Evolutionary conservation across 345 rosid genomes (phyloP).

Genomic region (Lepidium aucheri): DNA sequence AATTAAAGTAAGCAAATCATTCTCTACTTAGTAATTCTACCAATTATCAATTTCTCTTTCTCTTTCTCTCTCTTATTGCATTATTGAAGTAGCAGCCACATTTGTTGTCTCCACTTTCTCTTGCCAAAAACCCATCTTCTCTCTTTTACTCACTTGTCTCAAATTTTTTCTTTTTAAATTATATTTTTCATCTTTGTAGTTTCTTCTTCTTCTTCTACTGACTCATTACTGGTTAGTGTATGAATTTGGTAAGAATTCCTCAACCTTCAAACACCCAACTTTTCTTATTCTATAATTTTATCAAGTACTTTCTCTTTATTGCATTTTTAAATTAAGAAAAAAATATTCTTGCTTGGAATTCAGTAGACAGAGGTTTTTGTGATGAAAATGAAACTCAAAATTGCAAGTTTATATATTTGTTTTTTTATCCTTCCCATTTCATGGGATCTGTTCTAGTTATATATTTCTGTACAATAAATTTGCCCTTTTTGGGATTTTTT

Average conservation of each 20-base stretch:
- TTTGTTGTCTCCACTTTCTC: constrained; percentile 22
- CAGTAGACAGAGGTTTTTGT: not conserved
- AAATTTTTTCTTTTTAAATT: constrained; percentile 9
- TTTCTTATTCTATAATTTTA: not conserved
- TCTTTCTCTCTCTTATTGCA: constrained; percentile 12
- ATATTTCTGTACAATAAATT: constrained; percentile 7
- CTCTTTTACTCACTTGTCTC: not conserved
- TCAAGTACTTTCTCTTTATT: not conserved
- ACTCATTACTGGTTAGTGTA: constrained; percentile 15
- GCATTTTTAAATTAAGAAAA: not conserved
- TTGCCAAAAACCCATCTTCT: constrained; percentile 29
- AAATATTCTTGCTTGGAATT: not conserved
- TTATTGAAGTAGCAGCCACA: constrained; percentile 22
- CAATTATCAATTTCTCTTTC: not conserved
- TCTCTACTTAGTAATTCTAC: not conserved
- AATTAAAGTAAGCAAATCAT: constrained; percentile 19
- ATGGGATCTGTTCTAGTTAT: constrained; percentile 21
- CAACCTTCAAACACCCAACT: constrained; percentile 1
- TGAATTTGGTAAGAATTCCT: constrained; percentile 29
- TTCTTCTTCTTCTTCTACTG: constrained; percentile 30
- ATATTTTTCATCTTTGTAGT: constrained; percentile 10
- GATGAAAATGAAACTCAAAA: constrained; percentile 2
- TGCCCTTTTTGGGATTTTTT: not conserved
- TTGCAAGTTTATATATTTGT: not conserved
- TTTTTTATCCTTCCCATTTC: constrained; percentile 3